Evolutionary conservation across 2,329 filamentous ascomycete genomes (phyloP), one percentile per base, ranked within the genome.

Genomic region (Fusarium sp.): DNA sequence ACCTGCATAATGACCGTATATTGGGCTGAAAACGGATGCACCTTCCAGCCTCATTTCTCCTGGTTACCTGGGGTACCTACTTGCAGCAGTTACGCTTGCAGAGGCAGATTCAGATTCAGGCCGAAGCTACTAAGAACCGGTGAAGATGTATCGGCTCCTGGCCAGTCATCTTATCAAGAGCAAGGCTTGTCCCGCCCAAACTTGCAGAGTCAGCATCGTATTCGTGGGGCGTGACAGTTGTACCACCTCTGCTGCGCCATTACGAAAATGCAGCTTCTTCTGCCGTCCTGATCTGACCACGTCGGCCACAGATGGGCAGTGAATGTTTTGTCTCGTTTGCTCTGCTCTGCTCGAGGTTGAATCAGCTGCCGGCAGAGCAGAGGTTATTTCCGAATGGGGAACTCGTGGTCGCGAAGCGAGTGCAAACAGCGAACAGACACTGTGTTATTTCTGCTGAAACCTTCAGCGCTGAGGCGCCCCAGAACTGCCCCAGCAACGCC

Each of bases 191-290:
- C 58, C 44, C 40, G 58, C 57, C 44, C 65, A 62, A 60, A 61
- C 60, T 67, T 65, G 59, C 58, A 62, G 42, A 44, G 57, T 61
- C 59, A 68, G 67, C 61, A 67, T 73, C 71, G 69, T 73, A 73
- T 73, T 65, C 58, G 46, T 65, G 63, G 64, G 38, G 42, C 56
- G 49, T 44, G 62, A 40, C 58, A 33, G 49, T 46, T 68, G 65
- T 73, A 60, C 56, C 31, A 73, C 71, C 54, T 62, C 51, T 36
- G 58, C 62, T 68, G 61, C 54, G 42, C 59, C 61, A 60, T 62
- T 44, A 58, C 53, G 61, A 64, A 62, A 61, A 64, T 54, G 63
- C 44, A 57, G 40, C 33, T n/a, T 56, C 25, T 40, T 51, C 18
- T 13, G 36, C n/a, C 29, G 29, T 53, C 58, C 57, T 46, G 31